Percentiles rank a stretch among this genome's conserved stretches.
phyloP scores from a whole-genome alignment of 2,329 filamentous ascomycete genomes.

The Fusarium metavorans region DNA sequence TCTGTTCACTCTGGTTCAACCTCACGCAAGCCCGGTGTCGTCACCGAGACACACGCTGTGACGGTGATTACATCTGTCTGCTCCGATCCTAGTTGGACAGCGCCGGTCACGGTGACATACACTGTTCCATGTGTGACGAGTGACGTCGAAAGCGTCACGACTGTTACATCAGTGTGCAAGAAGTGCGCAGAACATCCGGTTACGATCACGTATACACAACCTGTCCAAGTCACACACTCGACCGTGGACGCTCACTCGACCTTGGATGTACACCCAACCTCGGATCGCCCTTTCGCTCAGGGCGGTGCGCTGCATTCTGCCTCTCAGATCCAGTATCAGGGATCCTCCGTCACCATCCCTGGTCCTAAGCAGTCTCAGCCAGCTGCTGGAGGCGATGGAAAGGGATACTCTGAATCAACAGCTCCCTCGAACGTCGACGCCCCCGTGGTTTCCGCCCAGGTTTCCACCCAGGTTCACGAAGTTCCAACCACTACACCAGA shows the following conservation, averaged over 20 bases:
- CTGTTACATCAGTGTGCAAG: not conserved
- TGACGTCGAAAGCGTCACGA: not conserved
- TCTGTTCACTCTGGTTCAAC: not conserved
- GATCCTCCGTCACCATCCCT: not conserved
- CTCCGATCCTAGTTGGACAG: not conserved
- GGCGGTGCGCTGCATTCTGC: not conserved
- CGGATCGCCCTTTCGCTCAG: not conserved
- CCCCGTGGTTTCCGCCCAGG: not conserved
- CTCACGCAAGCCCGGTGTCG: not conserved
- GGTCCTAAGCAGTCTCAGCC: not conserved
- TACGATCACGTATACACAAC: not conserved
- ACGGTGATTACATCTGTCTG: not conserved
- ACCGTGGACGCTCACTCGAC: too few relatives aligned
- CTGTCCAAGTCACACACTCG: not conserved
- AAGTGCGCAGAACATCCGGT: not conserved
- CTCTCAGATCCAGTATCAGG: not conserved
- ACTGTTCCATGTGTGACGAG: not conserved
- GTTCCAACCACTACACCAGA: not conserved
- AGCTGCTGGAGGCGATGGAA: rapidly evolving
- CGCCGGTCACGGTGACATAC: not conserved
- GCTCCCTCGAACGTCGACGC: not conserved
- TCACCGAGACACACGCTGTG: not conserved
- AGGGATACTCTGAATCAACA: not conserved
- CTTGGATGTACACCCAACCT: not conserved
- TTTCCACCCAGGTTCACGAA: not conserved